Evolutionary conservation across 1,284 basidiomycete genomes (phyloP), one percentile per base, ranked within the genome.

Genomic region (Pulveroboletus ridleyi): DNA sequence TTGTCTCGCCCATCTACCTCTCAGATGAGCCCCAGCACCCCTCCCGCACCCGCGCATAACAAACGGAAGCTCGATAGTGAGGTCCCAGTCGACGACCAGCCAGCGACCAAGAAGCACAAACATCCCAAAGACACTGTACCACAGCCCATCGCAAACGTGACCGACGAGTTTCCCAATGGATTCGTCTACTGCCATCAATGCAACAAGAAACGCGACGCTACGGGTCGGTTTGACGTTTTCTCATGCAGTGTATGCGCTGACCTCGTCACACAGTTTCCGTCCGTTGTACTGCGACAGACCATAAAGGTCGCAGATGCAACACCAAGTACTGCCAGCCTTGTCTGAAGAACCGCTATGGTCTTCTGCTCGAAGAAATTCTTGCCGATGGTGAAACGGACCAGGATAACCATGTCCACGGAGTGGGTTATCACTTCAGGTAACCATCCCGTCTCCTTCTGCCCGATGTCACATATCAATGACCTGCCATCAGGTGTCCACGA

Each of bases 101-200:
- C 55, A 58, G 62, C 44, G 64, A 66, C 68, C 44, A 84, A 82
- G 76, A 83, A 78, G 63, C 64, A 66, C 59, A 82, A 74, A 25
- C 67, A 68, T 13, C 59, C 66, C 52, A 57, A 56, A 29, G 55
- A 53, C 25, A 50, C 56, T 56, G 35, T 62, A 39, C 33, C 56
- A 35, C 60, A 53, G 60, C 41, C 65, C 35, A 53, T 63, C 57
- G 23, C 65, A 20, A 70, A 69, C 59, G 62, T 57, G 53, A 64
- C 65, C 7, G 70, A 77, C 49, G 76, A 79, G 63, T 81, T 72
- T 68, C 75, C 79, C 29, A 73, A 78, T 64, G 77, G 77, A 25
- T 76, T 72, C 53, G 75, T 85, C 59, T 84, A 87, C 68, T 92
- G 90, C 68, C 90, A 92, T 74, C 90, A 92, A 70, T 92, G 90